Evolutionary conservation across 129 eudicot species (phyloP).

Genomic region (Helianthus annuus): DNA sequence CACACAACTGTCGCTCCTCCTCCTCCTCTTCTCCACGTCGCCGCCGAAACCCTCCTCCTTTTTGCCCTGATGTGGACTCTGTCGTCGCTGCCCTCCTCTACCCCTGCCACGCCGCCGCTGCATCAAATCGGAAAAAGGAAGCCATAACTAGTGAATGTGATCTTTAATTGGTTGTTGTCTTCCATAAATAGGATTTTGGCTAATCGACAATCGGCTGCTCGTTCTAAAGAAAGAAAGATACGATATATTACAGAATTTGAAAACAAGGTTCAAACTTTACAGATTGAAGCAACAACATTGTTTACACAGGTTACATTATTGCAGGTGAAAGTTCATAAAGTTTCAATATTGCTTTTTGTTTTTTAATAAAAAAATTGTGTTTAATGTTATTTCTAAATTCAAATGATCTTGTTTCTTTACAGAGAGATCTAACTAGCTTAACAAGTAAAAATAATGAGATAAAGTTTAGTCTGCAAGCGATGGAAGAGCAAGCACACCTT

Average conservation of each 20-base stretch:
- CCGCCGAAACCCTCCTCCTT: no score
- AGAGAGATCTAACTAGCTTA: slow-evolving; percentile 76
- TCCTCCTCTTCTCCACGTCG: no score
- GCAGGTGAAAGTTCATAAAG: slow-evolving; percentile 49
- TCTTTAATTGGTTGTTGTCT: slow-evolving; percentile 12
- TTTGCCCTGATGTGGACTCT: no score
- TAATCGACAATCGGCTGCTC: slow-evolving; percentile 93
- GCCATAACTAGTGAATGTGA: neutral
- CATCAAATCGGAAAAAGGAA: no score
- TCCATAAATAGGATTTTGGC: slow-evolving; percentile 66
- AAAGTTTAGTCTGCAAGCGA: slow-evolving; percentile 85
- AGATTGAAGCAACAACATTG: slow-evolving; percentile 78
- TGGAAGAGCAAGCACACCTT: slow-evolving; percentile 90
- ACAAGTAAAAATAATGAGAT: slow-evolving; percentile 73
- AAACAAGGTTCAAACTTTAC: slow-evolving; percentile 87
- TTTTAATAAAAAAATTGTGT: neutral
- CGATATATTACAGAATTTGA: slow-evolving; percentile 83
- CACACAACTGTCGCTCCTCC: no score
- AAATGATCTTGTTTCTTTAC: slow-evolving; percentile 8
- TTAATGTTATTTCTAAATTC: neutral
- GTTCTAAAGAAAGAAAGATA: slow-evolving; percentile 88
- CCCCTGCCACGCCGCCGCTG: no score
- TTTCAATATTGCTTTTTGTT: neutral
- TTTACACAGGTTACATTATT: slow-evolving; percentile 77
- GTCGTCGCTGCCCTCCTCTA: no score